Conservation (phyloP, 345 rosid species). For the Erysimum cheiranthoides region DNA sequence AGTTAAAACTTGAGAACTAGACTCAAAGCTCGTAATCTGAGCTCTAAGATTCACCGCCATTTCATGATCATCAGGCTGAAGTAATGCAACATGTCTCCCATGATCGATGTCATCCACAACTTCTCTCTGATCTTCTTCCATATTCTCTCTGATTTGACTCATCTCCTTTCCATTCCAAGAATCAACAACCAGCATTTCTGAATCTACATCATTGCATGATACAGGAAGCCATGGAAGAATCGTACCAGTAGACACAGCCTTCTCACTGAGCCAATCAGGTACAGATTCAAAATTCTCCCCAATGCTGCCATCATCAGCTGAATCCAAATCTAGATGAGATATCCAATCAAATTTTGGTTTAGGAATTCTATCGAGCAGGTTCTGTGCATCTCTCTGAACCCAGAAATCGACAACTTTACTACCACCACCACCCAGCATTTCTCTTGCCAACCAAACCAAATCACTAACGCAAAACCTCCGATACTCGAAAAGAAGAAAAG, state of each 20-base stretch:
- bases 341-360: constrained; percentile 49
- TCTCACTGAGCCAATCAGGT: constrained; percentile 63
- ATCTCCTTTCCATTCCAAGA: constrained; percentile 41
- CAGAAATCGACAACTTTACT: constrained; percentile 56
- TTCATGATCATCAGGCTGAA: constrained; percentile 51
- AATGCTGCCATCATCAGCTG: constrained; percentile 39
- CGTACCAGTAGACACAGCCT: constrained; percentile 28
- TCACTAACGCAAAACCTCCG: constrained; percentile 57
- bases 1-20: constrained; percentile 48
- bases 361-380: constrained; percentile 69
- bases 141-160: constrained; percentile 48
- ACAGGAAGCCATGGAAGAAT: constrained; percentile 78
- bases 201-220: constrained; percentile 43
- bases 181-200: constrained; percentile 43
- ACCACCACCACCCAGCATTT: constrained; percentile 47
- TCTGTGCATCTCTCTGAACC: constrained; percentile 67
- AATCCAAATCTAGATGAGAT: constrained; percentile 54
- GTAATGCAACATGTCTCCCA: constrained; percentile 39
- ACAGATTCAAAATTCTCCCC: constrained; percentile 55
- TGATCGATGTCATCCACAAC: constrained; percentile 41
- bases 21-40: constrained; percentile 52
- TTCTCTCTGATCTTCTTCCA: constrained; percentile 41
- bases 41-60: constrained; percentile 51
- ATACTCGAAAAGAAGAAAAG: constrained; percentile 61
- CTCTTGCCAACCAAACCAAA: constrained; percentile 57